Evolutionary conservation across 2,329 filamentous ascomycete genomes (phyloP).

Genomic region (Beauveria medogensis): DNA sequence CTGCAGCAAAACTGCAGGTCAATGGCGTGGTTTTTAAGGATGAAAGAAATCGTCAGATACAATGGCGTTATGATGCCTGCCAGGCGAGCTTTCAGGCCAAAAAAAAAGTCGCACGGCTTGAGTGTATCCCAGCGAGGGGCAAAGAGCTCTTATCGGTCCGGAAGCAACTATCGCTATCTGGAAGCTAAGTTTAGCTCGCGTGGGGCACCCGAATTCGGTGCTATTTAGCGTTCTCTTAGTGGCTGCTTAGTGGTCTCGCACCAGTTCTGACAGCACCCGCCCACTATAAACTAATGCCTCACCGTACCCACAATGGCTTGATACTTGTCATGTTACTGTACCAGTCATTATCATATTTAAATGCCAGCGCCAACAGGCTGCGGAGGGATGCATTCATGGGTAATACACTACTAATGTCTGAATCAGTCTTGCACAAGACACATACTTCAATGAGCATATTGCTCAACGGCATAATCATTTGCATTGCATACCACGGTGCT

Average conservation of each 20-base stretch:
- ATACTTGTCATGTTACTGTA: too few species aligned
- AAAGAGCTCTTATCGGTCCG: conserved; percentile 9
- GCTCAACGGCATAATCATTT: not conserved
- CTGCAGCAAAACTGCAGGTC: not conserved
- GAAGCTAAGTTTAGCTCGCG: not conserved
- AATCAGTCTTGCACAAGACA: too few species aligned
- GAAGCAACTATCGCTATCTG: conserved; percentile 7
- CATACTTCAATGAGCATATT: not conserved
- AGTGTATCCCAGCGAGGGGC: not conserved
- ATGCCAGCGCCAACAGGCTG: too few species aligned
- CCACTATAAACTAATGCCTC: conserved; percentile 8
- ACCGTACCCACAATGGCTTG: not conserved
- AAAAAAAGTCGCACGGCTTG: not conserved
- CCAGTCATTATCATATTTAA: too few species aligned
- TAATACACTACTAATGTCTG: too few species aligned
- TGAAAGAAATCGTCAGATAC: not conserved
- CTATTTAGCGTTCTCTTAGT: not conserved
- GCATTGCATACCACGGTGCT: not conserved
- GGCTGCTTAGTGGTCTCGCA: not conserved
- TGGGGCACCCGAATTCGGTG: not conserved
- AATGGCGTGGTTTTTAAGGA: not conserved
- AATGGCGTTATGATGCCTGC: not conserved
- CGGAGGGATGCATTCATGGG: too few species aligned
- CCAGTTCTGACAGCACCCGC: not conserved
- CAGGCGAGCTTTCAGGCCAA: not conserved